Evolutionary conservation across 2,329 filamentous ascomycete species (phyloP).

Genomic region (Byssoonygena ceratinophila): DNA sequence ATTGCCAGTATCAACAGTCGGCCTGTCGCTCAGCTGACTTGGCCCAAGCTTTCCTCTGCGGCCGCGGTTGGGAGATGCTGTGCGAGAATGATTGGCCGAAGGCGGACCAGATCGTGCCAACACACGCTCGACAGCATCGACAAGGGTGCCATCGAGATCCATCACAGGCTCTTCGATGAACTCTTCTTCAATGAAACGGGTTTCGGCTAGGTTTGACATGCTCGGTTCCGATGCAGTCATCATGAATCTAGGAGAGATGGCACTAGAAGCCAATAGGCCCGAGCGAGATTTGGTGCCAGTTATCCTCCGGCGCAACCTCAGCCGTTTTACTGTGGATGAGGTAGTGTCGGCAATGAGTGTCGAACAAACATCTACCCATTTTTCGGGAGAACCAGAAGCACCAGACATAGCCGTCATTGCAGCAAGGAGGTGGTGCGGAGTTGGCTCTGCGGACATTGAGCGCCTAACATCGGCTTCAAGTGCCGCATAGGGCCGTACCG

Average conservation of each 20-base stretch:
- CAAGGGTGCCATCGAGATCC: conserved; percentile 48
- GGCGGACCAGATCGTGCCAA: conserved; percentile 38
- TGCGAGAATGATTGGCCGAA: conserved; percentile 33
- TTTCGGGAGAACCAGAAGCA: conserved; percentile 27
- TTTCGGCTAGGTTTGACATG: conserved; percentile 9
- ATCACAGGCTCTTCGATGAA: conserved; percentile 47
- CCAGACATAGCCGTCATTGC: conserved; percentile 27
- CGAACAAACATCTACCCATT: conserved; percentile 49
- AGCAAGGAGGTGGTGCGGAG: conserved; percentile 24
- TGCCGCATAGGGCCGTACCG: conserved; percentile 44
- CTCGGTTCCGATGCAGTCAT: not conserved
- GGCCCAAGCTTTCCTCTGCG: conserved; percentile 26
- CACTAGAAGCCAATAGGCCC: conserved; percentile 18
- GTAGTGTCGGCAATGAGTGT: conserved; percentile 48
- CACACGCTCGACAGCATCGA: conserved; percentile 48
- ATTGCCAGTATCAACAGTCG: conserved; percentile 1
- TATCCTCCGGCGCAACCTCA: conserved; percentile 44
- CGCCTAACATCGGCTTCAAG: conserved; percentile 46
- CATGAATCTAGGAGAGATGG: conserved; percentile 23
- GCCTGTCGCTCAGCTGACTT: conserved; percentile 18
- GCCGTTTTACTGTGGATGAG: conserved; percentile 45
- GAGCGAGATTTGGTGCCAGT: conserved; percentile 20
- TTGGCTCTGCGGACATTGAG: conserved; percentile 47
- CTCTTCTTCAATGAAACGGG: conserved; percentile 36
- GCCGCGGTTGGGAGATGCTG: conserved; percentile 32